Conservation (phyloP, 768 basidiomycete species). For the Clavulina sp. region DNA sequence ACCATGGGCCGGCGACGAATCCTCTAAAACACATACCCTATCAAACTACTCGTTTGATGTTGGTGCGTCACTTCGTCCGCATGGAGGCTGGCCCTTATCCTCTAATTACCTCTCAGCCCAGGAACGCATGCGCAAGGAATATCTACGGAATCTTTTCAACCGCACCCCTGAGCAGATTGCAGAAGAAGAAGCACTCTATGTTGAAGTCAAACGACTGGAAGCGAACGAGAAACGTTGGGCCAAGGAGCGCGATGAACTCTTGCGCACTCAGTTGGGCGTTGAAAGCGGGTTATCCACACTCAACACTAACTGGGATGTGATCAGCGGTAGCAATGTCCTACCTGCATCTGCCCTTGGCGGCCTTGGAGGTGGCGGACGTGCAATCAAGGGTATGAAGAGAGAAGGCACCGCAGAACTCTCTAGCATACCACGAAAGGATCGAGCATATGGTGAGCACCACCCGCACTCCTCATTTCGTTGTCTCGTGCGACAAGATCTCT, state of each 20-base stretch:
- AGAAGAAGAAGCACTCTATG: constrained; percentile 87
- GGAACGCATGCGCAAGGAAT: constrained; percentile 75
- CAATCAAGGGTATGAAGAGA: too few relatives aligned
- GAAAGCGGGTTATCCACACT: constrained; percentile 74
- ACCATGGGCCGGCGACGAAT: constrained; percentile 72
- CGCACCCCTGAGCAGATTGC: constrained; percentile 80
- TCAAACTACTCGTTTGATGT: constrained; percentile 75
- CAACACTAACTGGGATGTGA: constrained; percentile 47
- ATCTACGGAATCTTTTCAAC: constrained; percentile 69
- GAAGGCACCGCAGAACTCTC: too few relatives aligned
- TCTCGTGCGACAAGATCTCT: not conserved
- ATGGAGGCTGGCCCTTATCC: constrained; percentile 1
- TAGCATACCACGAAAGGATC: too few relatives aligned
- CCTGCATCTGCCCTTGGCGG: too few relatives aligned
- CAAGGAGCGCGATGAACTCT: constrained; percentile 71
- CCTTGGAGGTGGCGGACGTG: too few relatives aligned
- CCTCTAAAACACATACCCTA: constrained; percentile 45
- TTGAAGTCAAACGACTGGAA: constrained; percentile 89
- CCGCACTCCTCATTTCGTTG: too few relatives aligned
- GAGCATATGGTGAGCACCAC: too few relatives aligned
- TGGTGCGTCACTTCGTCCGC: constrained; percentile 26
- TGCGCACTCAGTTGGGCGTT: constrained; percentile 67
- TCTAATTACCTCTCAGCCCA: constrained; percentile 35
- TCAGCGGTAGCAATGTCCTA: too few relatives aligned
- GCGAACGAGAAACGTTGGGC: constrained; percentile 81